Base-by-base conservation (phyloP, 768 basidiomycete genomes). In the Trametes coccinea region DNA sequence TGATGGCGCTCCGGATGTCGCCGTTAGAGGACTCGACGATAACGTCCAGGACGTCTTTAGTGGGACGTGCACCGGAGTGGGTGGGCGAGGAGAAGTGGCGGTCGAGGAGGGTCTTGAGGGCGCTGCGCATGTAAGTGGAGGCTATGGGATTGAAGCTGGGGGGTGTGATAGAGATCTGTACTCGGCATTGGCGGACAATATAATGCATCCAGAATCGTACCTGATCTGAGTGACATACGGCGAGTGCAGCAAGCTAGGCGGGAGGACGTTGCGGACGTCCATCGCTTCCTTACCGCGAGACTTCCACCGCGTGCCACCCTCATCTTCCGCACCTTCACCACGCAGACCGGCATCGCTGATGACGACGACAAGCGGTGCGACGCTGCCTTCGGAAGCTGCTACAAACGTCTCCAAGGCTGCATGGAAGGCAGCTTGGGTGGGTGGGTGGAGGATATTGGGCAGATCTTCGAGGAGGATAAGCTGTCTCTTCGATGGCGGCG, bases 1-100 rank as follows among this genome's bases (percentile, higher is more conserved):
- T 98, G 62, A 98, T 84, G 0, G 95, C 96, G 59, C 90, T 92
- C 45, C 97, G 81, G 40, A 99, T 91, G 70, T 99, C 97, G 0
- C 97, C 97, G 68, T 90, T 90, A 3, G 91, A 82, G 2, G 90
- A 84, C 53, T 87, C 85, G 4, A 95, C 83, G 61, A 98, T 82
- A 17, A 87, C 74, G 54, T 96, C 89, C 0, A 97, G 68, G 0
- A 84, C 80, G 5, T 90, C 89, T 58, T 85, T 86, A 0, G 87
- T 78, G 0, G 86, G 87, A 5, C 75, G 73, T 11, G 71, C 69
- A 3, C 73, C 69, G 14, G 60, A 48, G 22, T 22, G 22, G 8
- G 64, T 52, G 34, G 69, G 59, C 22, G 76, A 67, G 16, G 79
- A 65, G 65, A 83, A 83, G 72, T 89, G 81, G 30, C 65, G 70